Conservation (phyloP, 441 rosid genomes). For the Populus hybrid region DNA sequence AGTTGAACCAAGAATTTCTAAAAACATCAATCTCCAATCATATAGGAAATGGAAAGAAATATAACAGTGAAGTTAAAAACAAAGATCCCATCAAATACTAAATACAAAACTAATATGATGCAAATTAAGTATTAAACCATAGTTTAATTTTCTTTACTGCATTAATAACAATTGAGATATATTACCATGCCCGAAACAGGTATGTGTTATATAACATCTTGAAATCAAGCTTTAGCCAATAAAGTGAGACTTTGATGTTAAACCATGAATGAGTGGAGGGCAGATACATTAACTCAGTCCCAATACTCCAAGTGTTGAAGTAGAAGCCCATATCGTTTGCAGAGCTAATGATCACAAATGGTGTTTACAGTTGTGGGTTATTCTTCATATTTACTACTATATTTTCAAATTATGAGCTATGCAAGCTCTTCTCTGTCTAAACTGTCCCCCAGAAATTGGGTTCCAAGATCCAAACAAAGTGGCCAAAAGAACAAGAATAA, state of each 20-base stretch:
- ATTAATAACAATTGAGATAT: background rate
- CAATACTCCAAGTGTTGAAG: too few relatives aligned
- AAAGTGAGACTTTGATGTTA: background rate
- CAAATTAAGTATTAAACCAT: background rate
- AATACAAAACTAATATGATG: background rate
- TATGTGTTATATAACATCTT: background rate
- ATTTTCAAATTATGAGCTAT: background rate
- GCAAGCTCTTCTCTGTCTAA: background rate
- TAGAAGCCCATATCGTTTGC: background rate
- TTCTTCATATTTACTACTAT: background rate
- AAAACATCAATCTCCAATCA: background rate
- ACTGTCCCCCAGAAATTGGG: background rate
- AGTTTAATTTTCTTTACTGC: too few relatives aligned
- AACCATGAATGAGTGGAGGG: background rate
- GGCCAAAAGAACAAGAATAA: background rate
- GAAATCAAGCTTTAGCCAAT: background rate
- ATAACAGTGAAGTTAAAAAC: background rate
- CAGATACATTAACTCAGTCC: too few relatives aligned
- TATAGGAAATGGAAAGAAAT: background rate
- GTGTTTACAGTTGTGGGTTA: background rate
- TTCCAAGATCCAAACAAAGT: conserved; percentile 4
- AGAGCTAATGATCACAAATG: background rate
- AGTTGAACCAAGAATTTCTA: background rate
- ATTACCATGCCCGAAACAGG: background rate
- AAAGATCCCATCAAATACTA: background rate